A percentile compares a stretch with the other conserved stretches of the same genome.
These are phyloP conservation scores for Geoglossum glabrum DNA, from an alignment of 495 filamentous ascomycete genomes.

Conservation along the genomic window DNA sequence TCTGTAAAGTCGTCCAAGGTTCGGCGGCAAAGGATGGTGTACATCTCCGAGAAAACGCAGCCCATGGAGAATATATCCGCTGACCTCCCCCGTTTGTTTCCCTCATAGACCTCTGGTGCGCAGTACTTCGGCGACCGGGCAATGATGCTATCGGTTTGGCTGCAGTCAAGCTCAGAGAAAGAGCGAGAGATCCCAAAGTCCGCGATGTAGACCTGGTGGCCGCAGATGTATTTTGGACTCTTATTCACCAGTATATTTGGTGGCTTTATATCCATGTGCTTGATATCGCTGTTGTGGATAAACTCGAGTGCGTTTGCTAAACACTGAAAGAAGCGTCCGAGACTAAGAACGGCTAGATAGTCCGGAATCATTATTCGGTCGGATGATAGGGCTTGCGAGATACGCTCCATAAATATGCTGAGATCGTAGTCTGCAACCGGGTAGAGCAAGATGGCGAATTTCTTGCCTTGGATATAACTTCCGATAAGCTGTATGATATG, in stretches of 20 bases:
- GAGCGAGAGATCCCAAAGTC: neutral
- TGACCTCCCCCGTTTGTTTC: neutral
- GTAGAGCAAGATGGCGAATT: slow-evolving; percentile 10
- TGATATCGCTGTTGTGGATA: slow-evolving; percentile 6
- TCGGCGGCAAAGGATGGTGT: neutral
- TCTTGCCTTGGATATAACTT: slow-evolving; percentile 5
- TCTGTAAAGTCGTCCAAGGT: neutral
- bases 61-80: neutral
- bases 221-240: neutral
- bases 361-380: neutral
- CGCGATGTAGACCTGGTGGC: neutral
- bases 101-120: neutral
- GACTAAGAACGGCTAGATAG: neutral
- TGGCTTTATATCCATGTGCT: slow-evolving; percentile 14
- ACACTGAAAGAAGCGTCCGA: slow-evolving; percentile 7
- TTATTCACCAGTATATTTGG: slow-evolving; percentile 9
- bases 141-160: neutral
- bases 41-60: neutral
- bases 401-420: slow-evolving; percentile 1
- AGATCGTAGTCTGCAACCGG: slow-evolving; percentile 10
- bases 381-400: neutral
- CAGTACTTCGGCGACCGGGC: neutral
- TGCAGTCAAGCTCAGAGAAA: neutral
- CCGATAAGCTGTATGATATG: slow-evolving; percentile 12
- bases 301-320: slow-evolving; percentile 3